Conservation (phyloP, 805 yeast species). For the Yarrowia sp. region DNA sequence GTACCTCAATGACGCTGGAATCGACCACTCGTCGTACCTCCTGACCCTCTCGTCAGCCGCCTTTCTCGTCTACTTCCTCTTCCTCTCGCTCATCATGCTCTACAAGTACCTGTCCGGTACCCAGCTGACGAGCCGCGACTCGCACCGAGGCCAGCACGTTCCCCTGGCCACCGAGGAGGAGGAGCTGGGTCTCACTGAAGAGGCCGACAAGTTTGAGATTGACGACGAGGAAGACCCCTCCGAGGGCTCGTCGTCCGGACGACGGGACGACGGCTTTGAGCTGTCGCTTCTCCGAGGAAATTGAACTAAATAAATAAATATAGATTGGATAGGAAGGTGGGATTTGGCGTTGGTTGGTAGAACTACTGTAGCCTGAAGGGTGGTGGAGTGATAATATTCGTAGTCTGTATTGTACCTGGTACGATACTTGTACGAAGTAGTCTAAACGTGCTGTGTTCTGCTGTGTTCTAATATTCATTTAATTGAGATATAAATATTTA, state of each 20-base stretch:
- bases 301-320: neutral
- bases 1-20: slow-evolving; percentile 66
- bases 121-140: neutral
- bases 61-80: slow-evolving; percentile 65
- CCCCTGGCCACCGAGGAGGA: slow-evolving; percentile 23
- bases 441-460: too few species aligned
- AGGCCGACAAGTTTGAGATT: slow-evolving; percentile 18
- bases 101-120: slow-evolving; percentile 46
- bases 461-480: too few species aligned
- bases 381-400: too few species aligned
- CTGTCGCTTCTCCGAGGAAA: slow-evolving; percentile 12
- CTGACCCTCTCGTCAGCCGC: slow-evolving; percentile 70
- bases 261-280: slow-evolving; percentile 18
- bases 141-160: neutral
- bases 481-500: too few species aligned
- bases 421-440: too few species aligned
- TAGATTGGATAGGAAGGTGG: neutral
- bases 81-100: slow-evolving; percentile 54
- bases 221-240: slow-evolving; percentile 17
- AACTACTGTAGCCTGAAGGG: too few species aligned
- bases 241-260: slow-evolving; percentile 20
- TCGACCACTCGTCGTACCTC: slow-evolving; percentile 82
- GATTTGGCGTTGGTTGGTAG: neutral
- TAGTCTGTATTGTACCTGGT: too few species aligned
- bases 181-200: slow-evolving; percentile 11